Evolutionary conservation across 495 filamentous ascomycete genomes (phyloP), one percentile per base, ranked within the genome.

Genomic region (Aspergillus kassunensis): DNA sequence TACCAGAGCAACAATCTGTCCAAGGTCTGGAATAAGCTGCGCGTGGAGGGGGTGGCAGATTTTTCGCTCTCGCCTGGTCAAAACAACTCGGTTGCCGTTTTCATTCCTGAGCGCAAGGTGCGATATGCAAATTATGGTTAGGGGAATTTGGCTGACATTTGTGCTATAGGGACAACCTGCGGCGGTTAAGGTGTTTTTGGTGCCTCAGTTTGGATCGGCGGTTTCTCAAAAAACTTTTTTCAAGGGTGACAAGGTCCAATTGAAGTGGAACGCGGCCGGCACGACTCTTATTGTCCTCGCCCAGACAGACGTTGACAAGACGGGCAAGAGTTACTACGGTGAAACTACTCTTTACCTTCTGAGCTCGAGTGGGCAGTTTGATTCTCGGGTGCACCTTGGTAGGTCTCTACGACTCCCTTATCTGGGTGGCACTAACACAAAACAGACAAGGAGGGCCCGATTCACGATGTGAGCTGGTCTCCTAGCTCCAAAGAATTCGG

Each of bases 141-240:
- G 20, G 2, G n/a, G n/a, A n/a, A n/a, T 29, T 8, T 29, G 7
- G 21, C 24, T 27, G 5, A 54, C 58, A 47, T 54, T 44, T 20
- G 41, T 35, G n/a, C n/a, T 53, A 2, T 58, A 91, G 89, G 91
- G 92, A 36, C 84, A 88, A 77, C 93, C 93, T 18, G 90, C 93
- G 25, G 78, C 88, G 2, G 90, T 97, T 63, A 96, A 95, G 72
- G 88, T 97, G 34, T 97, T 87, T 72, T 87, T 92, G 61, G 86
- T 97, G 44, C 93, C 93, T 15, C 79, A 89, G 55, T 96, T 96
- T 68, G 76, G 69, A 54, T 70, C 70, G 31, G 80, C 90, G 2
- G 83, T 96, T 18, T 97, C 95, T 10, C 90, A 97, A 69, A 97
- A 97, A 85, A 97, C 84, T 19, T 98, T 98, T 71, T 98, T 89